Conservation (phyloP, 306 rosid species). For the Chamaecrista fasciculata region DNA sequence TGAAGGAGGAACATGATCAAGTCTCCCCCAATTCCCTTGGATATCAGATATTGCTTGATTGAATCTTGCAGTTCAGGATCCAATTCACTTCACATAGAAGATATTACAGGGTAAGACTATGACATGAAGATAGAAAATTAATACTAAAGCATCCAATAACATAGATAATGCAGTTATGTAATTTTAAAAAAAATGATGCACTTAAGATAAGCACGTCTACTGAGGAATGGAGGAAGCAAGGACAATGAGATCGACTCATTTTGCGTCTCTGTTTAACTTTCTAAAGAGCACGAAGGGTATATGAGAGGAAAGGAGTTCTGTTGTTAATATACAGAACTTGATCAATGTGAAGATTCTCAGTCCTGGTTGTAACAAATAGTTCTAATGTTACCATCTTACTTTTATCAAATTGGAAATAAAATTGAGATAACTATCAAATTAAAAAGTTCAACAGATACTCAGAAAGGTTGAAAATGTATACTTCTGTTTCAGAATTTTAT, state of each 20-base stretch:
- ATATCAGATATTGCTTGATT: constrained; percentile 52
- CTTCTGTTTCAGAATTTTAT: neutral
- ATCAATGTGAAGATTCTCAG: neutral
- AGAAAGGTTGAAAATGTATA: neutral
- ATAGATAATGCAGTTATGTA: neutral
- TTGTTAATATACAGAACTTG: neutral
- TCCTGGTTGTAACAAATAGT: neutral
- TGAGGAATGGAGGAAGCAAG: constrained; percentile 4
- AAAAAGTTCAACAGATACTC: neutral
- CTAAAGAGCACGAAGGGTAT: constrained; percentile 2
- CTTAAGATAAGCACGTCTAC: constrained; percentile 12
- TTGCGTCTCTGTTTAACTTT: neutral
- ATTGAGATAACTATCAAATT: neutral
- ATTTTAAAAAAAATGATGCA: constrained; percentile 6
- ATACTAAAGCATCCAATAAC: neutral
- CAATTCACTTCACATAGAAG: constrained; percentile 48
- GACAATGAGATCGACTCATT: neutral
- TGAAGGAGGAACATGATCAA: constrained; percentile 64
- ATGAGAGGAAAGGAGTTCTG: neutral
- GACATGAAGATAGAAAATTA: constrained; percentile 14
- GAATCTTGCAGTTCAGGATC: constrained; percentile 44
- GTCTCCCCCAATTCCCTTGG: constrained; percentile 62
- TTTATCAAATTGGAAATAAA: neutral
- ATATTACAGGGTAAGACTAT: neutral
- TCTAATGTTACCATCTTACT: neutral